phyloP scores from a whole-genome alignment of 2,329 filamentous ascomycete species.

The Curvularia hawaiiensis region DNA sequence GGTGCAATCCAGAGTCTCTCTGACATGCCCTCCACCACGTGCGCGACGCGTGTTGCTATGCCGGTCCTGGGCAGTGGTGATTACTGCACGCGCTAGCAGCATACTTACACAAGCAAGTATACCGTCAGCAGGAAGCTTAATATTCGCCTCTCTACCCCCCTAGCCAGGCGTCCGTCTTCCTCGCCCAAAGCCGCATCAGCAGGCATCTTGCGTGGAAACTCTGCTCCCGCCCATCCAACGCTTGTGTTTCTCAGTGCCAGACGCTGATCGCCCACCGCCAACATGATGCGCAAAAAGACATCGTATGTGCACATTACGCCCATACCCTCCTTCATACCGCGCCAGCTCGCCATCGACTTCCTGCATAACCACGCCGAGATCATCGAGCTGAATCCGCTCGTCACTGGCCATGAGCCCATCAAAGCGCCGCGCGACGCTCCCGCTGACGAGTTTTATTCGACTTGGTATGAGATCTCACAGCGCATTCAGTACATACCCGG shows the following conservation, averaged over 20 bases:
- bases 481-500: constrained; percentile 72
- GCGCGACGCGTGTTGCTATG: constrained; percentile 32
- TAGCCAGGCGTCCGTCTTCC: neutral
- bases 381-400: constrained; percentile 72
- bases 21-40: constrained; percentile 34
- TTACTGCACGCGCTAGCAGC: constrained; percentile 15
- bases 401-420: constrained; percentile 67
- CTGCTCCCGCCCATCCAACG: neutral
- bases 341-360: constrained; percentile 74
- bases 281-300: constrained; percentile 61
- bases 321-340: constrained; percentile 71
- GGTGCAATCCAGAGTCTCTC: constrained; percentile 3
- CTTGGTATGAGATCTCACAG: constrained; percentile 75
- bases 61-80: constrained; percentile 17
- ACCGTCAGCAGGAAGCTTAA: constrained; percentile 15
- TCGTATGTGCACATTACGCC: constrained; percentile 72
- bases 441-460: constrained; percentile 73
- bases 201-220: constrained; percentile 2
- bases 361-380: constrained; percentile 73
- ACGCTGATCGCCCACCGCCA: constrained; percentile 23
- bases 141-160: neutral
- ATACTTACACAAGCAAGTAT: constrained; percentile 16
- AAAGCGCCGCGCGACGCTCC: constrained; percentile 70
- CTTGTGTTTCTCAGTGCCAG: neutral
- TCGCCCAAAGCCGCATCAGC: constrained; percentile 6